Base-by-base conservation (phyloP, 768 basidiomycete genomes). In the Erythrobasidium yunnanense region DNA sequence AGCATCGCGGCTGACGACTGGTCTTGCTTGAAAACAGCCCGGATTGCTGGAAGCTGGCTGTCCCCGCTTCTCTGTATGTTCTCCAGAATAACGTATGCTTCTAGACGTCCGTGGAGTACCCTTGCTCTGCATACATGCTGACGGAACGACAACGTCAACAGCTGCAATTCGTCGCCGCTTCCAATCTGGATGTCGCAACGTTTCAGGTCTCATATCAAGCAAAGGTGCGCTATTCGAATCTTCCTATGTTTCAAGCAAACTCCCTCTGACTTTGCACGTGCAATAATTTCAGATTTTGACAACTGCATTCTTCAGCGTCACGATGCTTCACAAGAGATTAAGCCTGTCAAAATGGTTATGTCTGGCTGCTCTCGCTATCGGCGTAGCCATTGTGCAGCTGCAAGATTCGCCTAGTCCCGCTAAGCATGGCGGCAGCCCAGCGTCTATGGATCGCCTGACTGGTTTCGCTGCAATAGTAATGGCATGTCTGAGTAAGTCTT, bases 141-240 rank as follows among this genome's bases (percentile, higher is more conserved):
- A n/a, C n/a, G n/a, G n/a, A n/a, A n/a, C n/a, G n/a, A n/a, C n/a
- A n/a, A n/a, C n/a, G n/a, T n/a, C n/a, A n/a, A n/a, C 89, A 96
- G 80, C 80, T 97, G 33, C 92, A 95, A 77, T 96, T 90, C 76
- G 85, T 92, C 58, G 92, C 92, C 33, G 89, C 88, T 3, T 86
- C 87, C 46, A 97, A 97, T 76, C 80, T 97, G 67, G 86, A 90
- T 70, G 90, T 88, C 17, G 91, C 92, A 22, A 95, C 91, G 17
- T 97, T 97, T 77, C 92, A 95, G 77, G 93, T 90, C 47, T 91
- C 95, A 72, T 97, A 90, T 80, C 91, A 93, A 76, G 90, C 92
- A 89, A 88, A 55, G 27, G 49, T 63, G 4, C 20, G 90, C n/a
- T n/a, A n/a, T n/a, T n/a, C n/a, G n/a, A n/a, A n/a, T n/a, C n/a